These are phyloP conservation scores for Termitomyces sp. DNA, from an alignment of 768 basidiomycete genomes.

Conservation along the genomic window DNA sequence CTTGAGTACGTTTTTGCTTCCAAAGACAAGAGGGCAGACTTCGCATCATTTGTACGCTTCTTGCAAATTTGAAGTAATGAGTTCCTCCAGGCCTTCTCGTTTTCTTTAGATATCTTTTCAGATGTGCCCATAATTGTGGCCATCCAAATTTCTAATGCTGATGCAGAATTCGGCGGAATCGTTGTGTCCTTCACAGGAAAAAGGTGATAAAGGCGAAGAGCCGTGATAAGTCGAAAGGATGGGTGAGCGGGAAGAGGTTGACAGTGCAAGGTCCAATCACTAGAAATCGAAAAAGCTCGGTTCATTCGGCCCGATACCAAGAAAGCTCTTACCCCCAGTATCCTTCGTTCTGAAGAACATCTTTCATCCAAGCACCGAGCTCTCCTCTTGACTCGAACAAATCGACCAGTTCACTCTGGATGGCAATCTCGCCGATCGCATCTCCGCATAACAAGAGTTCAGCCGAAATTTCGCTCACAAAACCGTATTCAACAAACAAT, in stretches of 20 bases:
- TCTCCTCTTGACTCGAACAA: conserved; percentile 42
- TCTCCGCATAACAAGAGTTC: conserved; percentile 22
- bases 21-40: conserved; percentile 1
- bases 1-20: background rate
- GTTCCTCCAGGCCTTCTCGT: conserved; percentile 44
- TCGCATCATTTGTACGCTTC: conserved; percentile 12
- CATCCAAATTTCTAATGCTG: conserved; percentile 44
- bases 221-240: conserved; percentile 74
- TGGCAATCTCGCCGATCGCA: conserved; percentile 54
- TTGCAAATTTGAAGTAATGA: conserved; percentile 30
- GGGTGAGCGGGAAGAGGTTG: conserved; percentile 62
- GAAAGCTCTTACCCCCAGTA: conserved; percentile 76
- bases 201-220: conserved; percentile 63
- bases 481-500: conserved; percentile 90
- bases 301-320: background rate
- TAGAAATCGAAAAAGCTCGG: conserved; percentile 23
- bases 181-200: conserved; percentile 24
- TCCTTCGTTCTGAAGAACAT: conserved; percentile 52
- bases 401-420: conserved; percentile 50
- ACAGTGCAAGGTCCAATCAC: conserved; percentile 78
- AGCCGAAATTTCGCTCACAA: conserved; percentile 43
- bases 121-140: conserved; percentile 46
- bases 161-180: conserved; percentile 20
- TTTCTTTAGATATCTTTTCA: conserved; percentile 42
- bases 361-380: conserved; percentile 44